Conservation (phyloP, 805 yeast species). For the Cyberlindnera euphorbiae region DNA sequence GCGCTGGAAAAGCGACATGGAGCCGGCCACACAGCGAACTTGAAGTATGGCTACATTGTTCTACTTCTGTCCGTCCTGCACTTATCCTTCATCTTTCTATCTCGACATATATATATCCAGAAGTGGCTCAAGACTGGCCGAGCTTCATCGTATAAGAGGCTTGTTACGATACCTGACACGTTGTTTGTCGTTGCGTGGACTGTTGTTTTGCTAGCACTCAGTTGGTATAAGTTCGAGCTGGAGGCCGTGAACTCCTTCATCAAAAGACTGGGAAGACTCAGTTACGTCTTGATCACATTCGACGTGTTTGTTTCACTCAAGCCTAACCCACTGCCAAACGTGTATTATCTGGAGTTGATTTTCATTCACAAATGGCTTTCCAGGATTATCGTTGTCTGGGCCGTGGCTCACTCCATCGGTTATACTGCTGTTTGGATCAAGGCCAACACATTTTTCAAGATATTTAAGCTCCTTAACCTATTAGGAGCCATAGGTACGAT, state of each 20-base stretch:
- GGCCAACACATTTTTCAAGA: slow-evolving; percentile 32
- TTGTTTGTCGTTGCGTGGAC: slow-evolving; percentile 34
- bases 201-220: slow-evolving; percentile 28
- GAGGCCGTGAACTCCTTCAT: slow-evolving; percentile 33
- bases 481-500: slow-evolving; percentile 46
- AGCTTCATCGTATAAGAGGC: slow-evolving; percentile 30
- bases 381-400: slow-evolving; percentile 44
- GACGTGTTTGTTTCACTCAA: slow-evolving; percentile 51
- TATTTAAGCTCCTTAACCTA: slow-evolving; percentile 38
- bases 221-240: slow-evolving; percentile 31
- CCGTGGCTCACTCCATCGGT: slow-evolving; percentile 48
- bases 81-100: slow-evolving; percentile 30
- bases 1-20: slow-evolving; percentile 40
- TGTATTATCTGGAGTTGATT: slow-evolving; percentile 49
- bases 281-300: slow-evolving; percentile 54
- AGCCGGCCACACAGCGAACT: slow-evolving; percentile 48
- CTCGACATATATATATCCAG: slow-evolving; percentile 30
- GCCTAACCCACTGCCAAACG: slow-evolving; percentile 46
- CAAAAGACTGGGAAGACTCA: slow-evolving; percentile 59
- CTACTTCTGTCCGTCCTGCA: slow-evolving; percentile 40
- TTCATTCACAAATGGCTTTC: slow-evolving; percentile 71
- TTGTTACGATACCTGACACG: slow-evolving; percentile 37
- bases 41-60: slow-evolving; percentile 55
- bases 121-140: slow-evolving; percentile 37
- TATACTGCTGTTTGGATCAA: slow-evolving; percentile 45